phyloP scores from a whole-genome alignment of 306 rosid genomes.

The Arachis stenosperma region DNA sequence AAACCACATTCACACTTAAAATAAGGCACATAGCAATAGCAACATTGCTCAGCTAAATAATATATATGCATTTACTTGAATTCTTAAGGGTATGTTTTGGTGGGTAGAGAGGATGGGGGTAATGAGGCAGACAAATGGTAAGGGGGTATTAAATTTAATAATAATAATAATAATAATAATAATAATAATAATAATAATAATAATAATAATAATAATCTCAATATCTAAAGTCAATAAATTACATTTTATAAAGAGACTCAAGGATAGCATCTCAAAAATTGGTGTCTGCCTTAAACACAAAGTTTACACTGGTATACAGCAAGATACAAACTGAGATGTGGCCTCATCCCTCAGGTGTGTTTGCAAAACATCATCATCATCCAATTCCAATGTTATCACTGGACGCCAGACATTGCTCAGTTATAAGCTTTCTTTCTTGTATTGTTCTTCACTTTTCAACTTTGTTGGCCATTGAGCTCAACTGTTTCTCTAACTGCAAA shows the following conservation, averaged over 20 bases:
- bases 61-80: conserved; percentile 36
- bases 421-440: conserved; percentile 1
- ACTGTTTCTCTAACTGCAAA: conserved; percentile 58
- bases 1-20: neutral
- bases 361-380: conserved; percentile 20
- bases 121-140: neutral
- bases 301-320: conserved; percentile 36
- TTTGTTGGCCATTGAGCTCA: conserved; percentile 43
- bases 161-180: too few relatives aligned
- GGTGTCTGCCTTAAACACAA: conserved; percentile 42
- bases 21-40: conserved; percentile 6
- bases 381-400: conserved; percentile 9
- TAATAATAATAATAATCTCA: conserved; percentile 3
- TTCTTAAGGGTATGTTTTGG: conserved; percentile 14
- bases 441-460: conserved; percentile 47
- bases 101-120: neutral
- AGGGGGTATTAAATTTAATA: neutral
- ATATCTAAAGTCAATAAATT: conserved; percentile 33
- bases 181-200: too few relatives aligned
- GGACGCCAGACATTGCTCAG: conserved; percentile 21
- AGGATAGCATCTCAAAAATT: conserved; percentile 49
- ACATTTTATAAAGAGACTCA: conserved; percentile 41
- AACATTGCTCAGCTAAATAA: conserved; percentile 23
- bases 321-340: conserved; percentile 39
- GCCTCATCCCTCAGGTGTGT: conserved; percentile 39